A percentile compares a stretch with the other conserved stretches of the same genome.
These are phyloP conservation scores for Sphenostylis stenocarpa DNA, from an alignment of 306 rosid species.

Conservation along the genomic window DNA sequence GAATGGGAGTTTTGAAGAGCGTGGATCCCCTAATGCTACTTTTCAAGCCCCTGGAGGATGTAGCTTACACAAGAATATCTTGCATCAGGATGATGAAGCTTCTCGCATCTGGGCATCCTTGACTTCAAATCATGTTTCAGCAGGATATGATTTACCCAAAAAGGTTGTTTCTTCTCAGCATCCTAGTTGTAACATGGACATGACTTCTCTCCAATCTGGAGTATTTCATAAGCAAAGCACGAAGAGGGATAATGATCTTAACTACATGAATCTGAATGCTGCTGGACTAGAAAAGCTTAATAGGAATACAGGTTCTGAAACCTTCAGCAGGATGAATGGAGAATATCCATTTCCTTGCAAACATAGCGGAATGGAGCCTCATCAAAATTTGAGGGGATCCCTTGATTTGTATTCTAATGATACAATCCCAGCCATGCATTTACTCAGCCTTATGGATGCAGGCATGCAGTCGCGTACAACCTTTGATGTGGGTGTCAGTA, in stretches of 20 bases:
- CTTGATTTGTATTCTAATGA: slow-evolving; percentile 84
- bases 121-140: slow-evolving; percentile 46
- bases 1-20: slow-evolving; percentile 52
- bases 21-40: slow-evolving; percentile 47
- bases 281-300: slow-evolving; percentile 53
- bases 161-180: slow-evolving; percentile 63
- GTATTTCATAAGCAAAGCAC: slow-evolving; percentile 52
- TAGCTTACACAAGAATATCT: slow-evolving; percentile 51
- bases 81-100: slow-evolving; percentile 57
- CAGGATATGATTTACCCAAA: slow-evolving; percentile 48
- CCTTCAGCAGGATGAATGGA: slow-evolving; percentile 54
- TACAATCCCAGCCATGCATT: slow-evolving; percentile 97
- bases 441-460: slow-evolving; percentile 97
- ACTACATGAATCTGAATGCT: slow-evolving; percentile 49
- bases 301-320: slow-evolving; percentile 50
- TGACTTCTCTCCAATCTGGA: slow-evolving; percentile 43
- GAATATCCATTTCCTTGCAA: slow-evolving; percentile 58
- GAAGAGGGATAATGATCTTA: slow-evolving; percentile 53
- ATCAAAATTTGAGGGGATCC: slow-evolving; percentile 56
- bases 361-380: slow-evolving; percentile 57
- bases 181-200: slow-evolving; percentile 39
- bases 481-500: slow-evolving; percentile 50
- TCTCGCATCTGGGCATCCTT: slow-evolving; percentile 64
- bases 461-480: slow-evolving; percentile 71
- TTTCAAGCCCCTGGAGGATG: slow-evolving; percentile 58